Evolutionary conservation across 176 grass and related monocot genomes (phyloP).

Genomic region (Pharus latifolius): DNA sequence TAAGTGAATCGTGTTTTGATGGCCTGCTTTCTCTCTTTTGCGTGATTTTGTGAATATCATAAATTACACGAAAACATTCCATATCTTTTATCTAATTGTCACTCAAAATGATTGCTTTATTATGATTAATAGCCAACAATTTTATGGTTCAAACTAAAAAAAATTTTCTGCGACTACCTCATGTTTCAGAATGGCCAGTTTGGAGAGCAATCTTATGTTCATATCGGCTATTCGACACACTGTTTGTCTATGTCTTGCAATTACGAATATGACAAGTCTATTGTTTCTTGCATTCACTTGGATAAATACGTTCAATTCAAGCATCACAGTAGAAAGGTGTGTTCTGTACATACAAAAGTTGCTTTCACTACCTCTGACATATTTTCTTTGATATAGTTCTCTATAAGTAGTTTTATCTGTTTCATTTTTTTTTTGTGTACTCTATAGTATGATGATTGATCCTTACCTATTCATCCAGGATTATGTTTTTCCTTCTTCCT

Average conservation of each 20-base stretch:
- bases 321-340: conserved; percentile 48
- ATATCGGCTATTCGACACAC: conserved; percentile 32
- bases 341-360: conserved; percentile 20
- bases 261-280: conserved; percentile 40
- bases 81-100: not conserved
- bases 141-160: not conserved
- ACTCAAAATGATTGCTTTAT: not conserved
- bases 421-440: not conserved
- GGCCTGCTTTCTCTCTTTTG: not conserved
- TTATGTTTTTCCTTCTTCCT: too few relatives aligned
- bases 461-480: not conserved
- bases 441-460: not conserved
- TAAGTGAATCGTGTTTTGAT: conserved; percentile 1
- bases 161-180: conserved; percentile 22
- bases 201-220: conserved; percentile 41
- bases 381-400: not conserved
- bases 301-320: conserved; percentile 45
- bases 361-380: not conserved
- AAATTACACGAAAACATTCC: not conserved
- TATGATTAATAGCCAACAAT: too few relatives aligned
- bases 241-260: conserved; percentile 47
- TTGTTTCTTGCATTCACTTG: conserved; percentile 53
- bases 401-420: not conserved
- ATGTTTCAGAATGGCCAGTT: conserved; percentile 40
- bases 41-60: not conserved